These are phyloP conservation scores for Rhizopogon salebrosus DNA, from an alignment of 768 basidiomycete genomes.

Conservation along the genomic window DNA sequence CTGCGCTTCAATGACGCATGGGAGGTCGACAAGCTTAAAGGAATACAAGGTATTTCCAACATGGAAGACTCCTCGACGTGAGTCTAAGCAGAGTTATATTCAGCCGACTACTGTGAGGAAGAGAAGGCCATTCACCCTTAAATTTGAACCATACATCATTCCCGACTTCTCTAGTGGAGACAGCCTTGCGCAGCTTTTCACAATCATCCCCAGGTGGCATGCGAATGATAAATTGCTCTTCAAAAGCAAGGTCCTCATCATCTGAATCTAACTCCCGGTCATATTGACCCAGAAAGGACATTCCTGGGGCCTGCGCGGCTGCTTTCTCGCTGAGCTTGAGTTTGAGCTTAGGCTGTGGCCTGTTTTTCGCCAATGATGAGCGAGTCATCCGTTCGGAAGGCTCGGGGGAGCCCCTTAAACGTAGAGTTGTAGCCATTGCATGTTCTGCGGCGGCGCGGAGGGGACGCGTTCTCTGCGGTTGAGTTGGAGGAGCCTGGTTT, in stretches of 20 bases:
- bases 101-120: background rate
- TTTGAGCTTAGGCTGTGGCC: constrained; percentile 72
- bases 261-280: constrained; percentile 95
- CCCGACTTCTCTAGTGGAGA: constrained; percentile 68
- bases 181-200: constrained; percentile 76
- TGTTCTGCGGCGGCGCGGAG: constrained; percentile 28
- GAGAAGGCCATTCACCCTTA: constrained; percentile 53
- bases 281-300: constrained; percentile 86
- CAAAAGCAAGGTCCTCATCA: constrained; percentile 90
- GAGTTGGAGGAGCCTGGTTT: constrained; percentile 8
- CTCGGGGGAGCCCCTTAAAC: constrained; percentile 25
- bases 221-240: constrained; percentile 93
- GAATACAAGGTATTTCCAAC: constrained; percentile 76
- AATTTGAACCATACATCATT: constrained; percentile 98
- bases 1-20: constrained; percentile 90
- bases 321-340: constrained; percentile 84
- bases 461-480: constrained; percentile 25
- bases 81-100: constrained; percentile 47
- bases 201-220: constrained; percentile 83
- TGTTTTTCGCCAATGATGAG: constrained; percentile 44
- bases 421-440: constrained; percentile 31
- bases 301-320: constrained; percentile 75
- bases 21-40: constrained; percentile 93
- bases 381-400: constrained; percentile 50
- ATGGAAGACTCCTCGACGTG: constrained; percentile 86